A percentile compares a stretch with the other conserved stretches of the same genome.
These are phyloP conservation scores for Coemansia sp. DNA, from an alignment of 192 early-diverging fungal species.

Conservation along the genomic window DNA sequence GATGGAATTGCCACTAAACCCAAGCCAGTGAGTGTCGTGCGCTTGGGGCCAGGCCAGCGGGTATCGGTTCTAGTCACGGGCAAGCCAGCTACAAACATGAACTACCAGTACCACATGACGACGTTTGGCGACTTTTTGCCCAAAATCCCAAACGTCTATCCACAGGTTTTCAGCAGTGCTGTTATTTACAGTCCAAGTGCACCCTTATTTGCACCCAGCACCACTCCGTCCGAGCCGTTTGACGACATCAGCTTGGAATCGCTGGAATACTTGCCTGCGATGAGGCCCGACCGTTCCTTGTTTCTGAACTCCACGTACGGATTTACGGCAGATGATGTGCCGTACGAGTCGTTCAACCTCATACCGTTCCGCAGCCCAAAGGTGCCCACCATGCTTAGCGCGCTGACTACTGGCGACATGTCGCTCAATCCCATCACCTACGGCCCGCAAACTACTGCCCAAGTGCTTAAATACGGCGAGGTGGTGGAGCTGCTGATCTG, in stretches of 20 bases:
- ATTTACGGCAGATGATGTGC: constrained; percentile 57
- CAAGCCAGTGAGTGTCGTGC: constrained; percentile 51
- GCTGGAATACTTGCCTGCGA: constrained; percentile 42
- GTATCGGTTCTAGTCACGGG: constrained; percentile 75
- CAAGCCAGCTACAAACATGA: constrained; percentile 47
- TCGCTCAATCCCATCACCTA: constrained; percentile 56
- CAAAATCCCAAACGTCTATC: constrained; percentile 49
- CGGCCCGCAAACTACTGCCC: constrained; percentile 60
- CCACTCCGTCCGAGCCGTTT: constrained; percentile 23
- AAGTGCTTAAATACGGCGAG: constrained; percentile 58
- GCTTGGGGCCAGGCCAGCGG: constrained; percentile 68
- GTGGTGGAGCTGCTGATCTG: constrained; percentile 66
- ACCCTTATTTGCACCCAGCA: not conserved
- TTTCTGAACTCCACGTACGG: constrained; percentile 58
- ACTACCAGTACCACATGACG: constrained; percentile 69
- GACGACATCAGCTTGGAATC: constrained; percentile 53
- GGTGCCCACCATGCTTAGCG: constrained; percentile 63
- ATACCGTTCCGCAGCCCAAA: constrained; percentile 57
- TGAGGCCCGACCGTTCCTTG: constrained; percentile 47
- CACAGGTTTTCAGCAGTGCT: constrained; percentile 50
- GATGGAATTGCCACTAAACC: constrained; percentile 66
- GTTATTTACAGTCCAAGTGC: constrained; percentile 45
- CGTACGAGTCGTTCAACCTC: constrained; percentile 72
- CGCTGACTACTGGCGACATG: constrained; percentile 54
- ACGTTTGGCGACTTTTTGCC: constrained; percentile 70